Evolutionary conservation across 148 eudicot genomes (phyloP).

Genomic region (Cornus kousa): DNA sequence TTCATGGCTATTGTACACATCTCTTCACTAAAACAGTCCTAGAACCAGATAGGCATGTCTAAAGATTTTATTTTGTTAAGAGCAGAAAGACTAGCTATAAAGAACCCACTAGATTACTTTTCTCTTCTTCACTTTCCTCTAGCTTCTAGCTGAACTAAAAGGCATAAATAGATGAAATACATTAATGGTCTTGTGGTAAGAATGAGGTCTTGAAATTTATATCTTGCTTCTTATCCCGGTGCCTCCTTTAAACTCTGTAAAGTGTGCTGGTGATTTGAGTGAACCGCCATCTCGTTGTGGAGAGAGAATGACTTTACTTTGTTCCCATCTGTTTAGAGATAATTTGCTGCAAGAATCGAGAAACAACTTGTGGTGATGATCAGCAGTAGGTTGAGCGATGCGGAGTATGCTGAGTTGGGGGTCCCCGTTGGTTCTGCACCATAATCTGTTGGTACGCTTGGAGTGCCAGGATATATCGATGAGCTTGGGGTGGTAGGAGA

Average conservation of each 20-base stretch:
- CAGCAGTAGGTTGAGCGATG: slow-evolving; percentile 30
- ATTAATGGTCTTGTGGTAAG: slow-evolving; percentile 28
- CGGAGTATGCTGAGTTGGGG: slow-evolving; percentile 57
- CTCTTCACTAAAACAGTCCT: slow-evolving; percentile 21
- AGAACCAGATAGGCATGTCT: slow-evolving; percentile 17
- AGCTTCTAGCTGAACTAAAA: slow-evolving; percentile 22
- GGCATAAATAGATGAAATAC: slow-evolving; percentile 10
- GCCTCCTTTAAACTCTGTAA: slow-evolving; percentile 27
- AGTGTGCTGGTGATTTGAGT: slow-evolving; percentile 23
- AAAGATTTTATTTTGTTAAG: slow-evolving; percentile 24
- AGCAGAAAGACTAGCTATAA: slow-evolving; percentile 19
- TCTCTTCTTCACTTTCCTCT: slow-evolving; percentile 10
- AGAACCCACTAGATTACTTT: background rate
- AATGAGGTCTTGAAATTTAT: slow-evolving; percentile 19
- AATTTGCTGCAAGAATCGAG: slow-evolving; percentile 33
- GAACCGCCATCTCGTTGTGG: slow-evolving; percentile 27
- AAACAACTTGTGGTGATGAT: slow-evolving; percentile 41
- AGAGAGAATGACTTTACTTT: slow-evolving; percentile 21
- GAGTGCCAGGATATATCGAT: slow-evolving; percentile 12
- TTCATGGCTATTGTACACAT: slow-evolving; percentile 23
- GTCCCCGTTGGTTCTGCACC: slow-evolving; percentile 68
- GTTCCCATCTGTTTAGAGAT: slow-evolving; percentile 33
- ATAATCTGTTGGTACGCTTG: slow-evolving; percentile 36
- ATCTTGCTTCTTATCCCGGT: slow-evolving; percentile 11
- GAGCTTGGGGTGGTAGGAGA: background rate